Evolutionary conservation across 768 basidiomycete species (phyloP), one percentile per base, ranked within the genome.

Genomic region (Dioszegia hungarica): DNA sequence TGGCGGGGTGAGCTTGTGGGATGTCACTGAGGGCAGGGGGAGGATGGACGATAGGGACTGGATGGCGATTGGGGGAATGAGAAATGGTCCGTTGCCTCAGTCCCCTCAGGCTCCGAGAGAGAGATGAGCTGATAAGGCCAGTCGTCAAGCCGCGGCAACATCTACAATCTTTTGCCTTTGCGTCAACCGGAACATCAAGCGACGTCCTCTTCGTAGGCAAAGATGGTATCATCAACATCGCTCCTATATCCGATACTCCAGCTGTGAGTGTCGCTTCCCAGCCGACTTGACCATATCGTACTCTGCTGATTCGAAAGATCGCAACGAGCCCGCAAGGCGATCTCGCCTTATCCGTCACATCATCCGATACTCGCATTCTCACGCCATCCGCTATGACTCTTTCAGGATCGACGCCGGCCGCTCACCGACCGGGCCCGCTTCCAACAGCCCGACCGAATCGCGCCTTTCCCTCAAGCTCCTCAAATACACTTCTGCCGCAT

Each of bases 191-290:
- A 4, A 25, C 37, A 5, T 41, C 53, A 9, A 48, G 51, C 17
- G 66, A 74, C 39, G 57, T 74, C 40, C 51, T 74, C 51, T 64
- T 66, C 27, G 68, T 74, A 12, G 40, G 62, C 37, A 67, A 64
- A 52, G 73, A 74, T 40, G 73, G 68, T 1, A 66, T 68, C 3
- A 60, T 74, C 24, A 60, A 63, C n/a, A 61, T 74, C 22, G 70
- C 68, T 17, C 66, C 73, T 27, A 57, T 72, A 17, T 45, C 60
- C 5, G 17, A 55, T n/a, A 44, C 56, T 20, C 66, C 64, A 24
- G 22, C 54, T 4, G 63, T 73, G 25, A 41, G 66, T 60, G 4
- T 17, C 9, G 10, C 45, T 8, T 19, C 22, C 24, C 14, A 28
- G 17, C 9, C 45, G 54, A 12, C 44, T 59, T 9, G 57, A 59